Percentiles rank a stretch among this genome's conserved stretches.
Conservation (phyloP, 371 early-diverging fungal species). For the Saksenaea vasiformis region DNA sequence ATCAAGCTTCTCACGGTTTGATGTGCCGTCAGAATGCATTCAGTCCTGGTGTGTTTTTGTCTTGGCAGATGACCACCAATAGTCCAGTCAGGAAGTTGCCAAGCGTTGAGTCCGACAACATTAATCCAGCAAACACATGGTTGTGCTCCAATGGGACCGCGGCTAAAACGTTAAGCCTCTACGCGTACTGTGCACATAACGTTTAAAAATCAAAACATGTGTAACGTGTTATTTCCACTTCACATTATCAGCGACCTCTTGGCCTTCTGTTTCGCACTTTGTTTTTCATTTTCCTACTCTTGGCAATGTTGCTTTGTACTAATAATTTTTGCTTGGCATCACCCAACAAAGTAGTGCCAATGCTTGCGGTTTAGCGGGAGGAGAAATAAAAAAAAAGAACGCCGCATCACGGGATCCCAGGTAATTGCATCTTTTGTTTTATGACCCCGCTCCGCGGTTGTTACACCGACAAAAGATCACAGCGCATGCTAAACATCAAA, state of each 20-base stretch:
- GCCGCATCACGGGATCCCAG: not conserved
- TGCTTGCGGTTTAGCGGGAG: not conserved
- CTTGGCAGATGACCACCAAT: not conserved
- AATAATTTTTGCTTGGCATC: not conserved
- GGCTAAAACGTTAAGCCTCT: not conserved
- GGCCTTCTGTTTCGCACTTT: not conserved
- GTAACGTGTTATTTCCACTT: not conserved
- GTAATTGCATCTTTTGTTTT: conserved; percentile 4
- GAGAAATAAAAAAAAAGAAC: not conserved
- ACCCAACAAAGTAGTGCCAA: not conserved
- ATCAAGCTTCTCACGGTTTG: not conserved
- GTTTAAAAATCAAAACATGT: not conserved
- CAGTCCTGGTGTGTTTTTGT: not conserved
- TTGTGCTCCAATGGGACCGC: not conserved
- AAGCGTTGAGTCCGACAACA: not conserved
- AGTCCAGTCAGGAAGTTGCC: not conserved
- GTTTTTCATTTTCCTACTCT: not conserved
- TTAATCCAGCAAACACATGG: not conserved
- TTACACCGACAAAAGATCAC: not conserved
- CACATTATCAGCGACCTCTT: not conserved
- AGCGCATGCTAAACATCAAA: not conserved
- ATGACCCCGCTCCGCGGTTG: not conserved
- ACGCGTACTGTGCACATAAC: not conserved
- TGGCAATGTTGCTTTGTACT: not conserved
- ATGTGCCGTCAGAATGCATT: not conserved